Percentiles rank a stretch among this genome's conserved stretches.
Evolutionary conservation across 2,329 filamentous ascomycete genomes (phyloP).

Genomic region (Decorospora gaudefroyi): DNA sequence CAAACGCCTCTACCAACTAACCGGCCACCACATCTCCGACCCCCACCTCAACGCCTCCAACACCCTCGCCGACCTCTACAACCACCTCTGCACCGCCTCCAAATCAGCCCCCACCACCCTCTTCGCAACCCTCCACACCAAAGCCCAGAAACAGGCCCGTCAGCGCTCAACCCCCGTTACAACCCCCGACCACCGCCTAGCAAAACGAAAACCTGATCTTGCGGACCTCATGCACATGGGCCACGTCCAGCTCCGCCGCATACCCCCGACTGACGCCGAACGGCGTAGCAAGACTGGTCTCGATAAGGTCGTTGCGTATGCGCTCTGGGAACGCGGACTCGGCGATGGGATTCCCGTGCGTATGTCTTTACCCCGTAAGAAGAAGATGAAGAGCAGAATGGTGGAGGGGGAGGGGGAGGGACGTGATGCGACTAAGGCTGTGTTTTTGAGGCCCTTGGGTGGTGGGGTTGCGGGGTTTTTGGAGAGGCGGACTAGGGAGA

Average conservation of each 20-base stretch:
- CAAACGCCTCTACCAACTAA: constrained; percentile 80
- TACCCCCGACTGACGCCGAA: constrained; percentile 71
- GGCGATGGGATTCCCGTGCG: constrained; percentile 1
- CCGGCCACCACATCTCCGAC: constrained; percentile 76
- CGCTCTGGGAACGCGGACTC: constrained; percentile 54
- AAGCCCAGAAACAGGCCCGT: constrained; percentile 33
- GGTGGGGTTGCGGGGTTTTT: too few relatives aligned
- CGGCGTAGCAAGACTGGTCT: constrained; percentile 72
- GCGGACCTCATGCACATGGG: constrained; percentile 34
- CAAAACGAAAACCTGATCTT: constrained; percentile 21
- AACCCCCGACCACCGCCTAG: too few relatives aligned
- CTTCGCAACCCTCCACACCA: constrained; percentile 59
- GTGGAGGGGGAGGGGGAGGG: too few relatives aligned
- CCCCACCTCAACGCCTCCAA: constrained; percentile 57
- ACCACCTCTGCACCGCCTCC: constrained; percentile 42
- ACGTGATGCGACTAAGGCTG: too few relatives aligned
- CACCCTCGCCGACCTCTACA: constrained; percentile 48
- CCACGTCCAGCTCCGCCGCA: constrained; percentile 71
- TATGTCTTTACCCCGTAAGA: too few relatives aligned
- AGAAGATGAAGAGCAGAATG: too few relatives aligned
- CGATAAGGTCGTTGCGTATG: constrained; percentile 78
- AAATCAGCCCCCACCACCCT: constrained; percentile 60
- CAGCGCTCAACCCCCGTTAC: too few relatives aligned
- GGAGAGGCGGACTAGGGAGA: too few relatives aligned
- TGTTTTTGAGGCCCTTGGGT: too few relatives aligned